Base-by-base conservation (phyloP, 2,329 filamentous ascomycete species). In the Alternaria sp. region DNA sequence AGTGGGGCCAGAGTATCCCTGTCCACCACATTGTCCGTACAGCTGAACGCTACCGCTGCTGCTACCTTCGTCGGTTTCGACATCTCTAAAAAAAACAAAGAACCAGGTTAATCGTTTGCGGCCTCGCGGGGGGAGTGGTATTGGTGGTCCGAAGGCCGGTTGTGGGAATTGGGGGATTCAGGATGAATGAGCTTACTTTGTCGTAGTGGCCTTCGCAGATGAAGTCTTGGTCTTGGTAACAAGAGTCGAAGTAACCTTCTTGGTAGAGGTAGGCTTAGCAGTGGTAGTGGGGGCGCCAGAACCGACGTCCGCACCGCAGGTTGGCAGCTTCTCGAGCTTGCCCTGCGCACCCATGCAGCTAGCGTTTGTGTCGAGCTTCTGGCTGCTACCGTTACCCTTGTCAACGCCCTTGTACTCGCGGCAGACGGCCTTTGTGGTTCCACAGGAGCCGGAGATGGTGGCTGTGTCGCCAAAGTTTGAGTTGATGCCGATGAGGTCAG, bases 381-480 rank as follows among this genome's bases (percentile, higher is more conserved):
- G 9, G 44, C 65, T 63, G 14, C 46, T 32, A 10, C 67, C 64
- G 18, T 59, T 61, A 14, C 64, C 67, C 64, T 71, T 71, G 56
- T 67, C 68, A 4, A 71, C 60, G 14, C 68, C 69, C 61, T 67
- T 66, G 64, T 70, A 72, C 36, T 70, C 67, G 28, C 52, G 45
- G 64, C 71, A 73, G 16, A 73, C 70, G 7, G 51, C 54, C 45
- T 68, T 65, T 4, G 59, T 69, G 14, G 45, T 57, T 48, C 69
- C 70, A 48, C 77, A 79, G 16, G 79, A 79, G 63, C 82, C 81
- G 57, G 75, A 79, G 62, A 83, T 78, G 8, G 69, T 79, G 54
- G 81, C 81, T 1, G 79, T 80, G 63, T 83, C 81, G 20, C 81
- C 82, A 54, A 80, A 83, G 78, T 84, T 85, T 49, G 74, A 75